Evolutionary conservation across 257 asterid genomes (phyloP).

Genomic region (Fraxinus americana): DNA sequence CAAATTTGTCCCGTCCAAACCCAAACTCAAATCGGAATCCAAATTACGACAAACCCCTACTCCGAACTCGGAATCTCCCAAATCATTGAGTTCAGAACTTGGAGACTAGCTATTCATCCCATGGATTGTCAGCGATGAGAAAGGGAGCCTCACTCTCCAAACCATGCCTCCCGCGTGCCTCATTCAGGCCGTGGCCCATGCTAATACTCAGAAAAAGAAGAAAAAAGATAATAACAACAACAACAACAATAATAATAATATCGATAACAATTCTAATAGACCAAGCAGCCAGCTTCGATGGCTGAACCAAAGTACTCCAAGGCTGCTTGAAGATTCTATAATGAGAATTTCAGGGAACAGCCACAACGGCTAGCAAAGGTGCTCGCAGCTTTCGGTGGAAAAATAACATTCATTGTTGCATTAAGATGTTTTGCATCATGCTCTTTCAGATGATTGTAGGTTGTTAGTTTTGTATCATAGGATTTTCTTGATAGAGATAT

Average conservation of each 20-base stretch:
- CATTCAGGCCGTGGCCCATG: conserved; percentile 54
- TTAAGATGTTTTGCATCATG: conserved; percentile 8
- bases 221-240: conserved; percentile 43
- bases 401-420: background rate
- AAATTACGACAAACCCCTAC: conserved; percentile 23
- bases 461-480: background rate
- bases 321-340: conserved; percentile 93
- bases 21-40: conserved; percentile 39
- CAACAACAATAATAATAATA: too few relatives aligned
- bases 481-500: background rate
- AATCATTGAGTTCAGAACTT: conserved; percentile 26
- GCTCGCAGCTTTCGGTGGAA: conserved; percentile 96
- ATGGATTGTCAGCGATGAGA: conserved; percentile 73
- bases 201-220: conserved; percentile 58
- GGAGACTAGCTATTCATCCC: conserved; percentile 60
- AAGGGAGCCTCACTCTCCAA: conserved; percentile 55
- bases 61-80: conserved; percentile 30
- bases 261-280: conserved; percentile 24
- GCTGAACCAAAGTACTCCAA: conserved; percentile 79
- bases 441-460: background rate
- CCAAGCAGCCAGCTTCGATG: conserved; percentile 29
- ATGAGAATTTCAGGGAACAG: conserved; percentile 79
- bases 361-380: conserved; percentile 90
- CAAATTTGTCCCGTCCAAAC: conserved; percentile 54
- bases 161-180: conserved; percentile 55